Base-by-base conservation (phyloP, 2,329 filamentous ascomycete genomes). In the Nigrospora sphaerica region DNA sequence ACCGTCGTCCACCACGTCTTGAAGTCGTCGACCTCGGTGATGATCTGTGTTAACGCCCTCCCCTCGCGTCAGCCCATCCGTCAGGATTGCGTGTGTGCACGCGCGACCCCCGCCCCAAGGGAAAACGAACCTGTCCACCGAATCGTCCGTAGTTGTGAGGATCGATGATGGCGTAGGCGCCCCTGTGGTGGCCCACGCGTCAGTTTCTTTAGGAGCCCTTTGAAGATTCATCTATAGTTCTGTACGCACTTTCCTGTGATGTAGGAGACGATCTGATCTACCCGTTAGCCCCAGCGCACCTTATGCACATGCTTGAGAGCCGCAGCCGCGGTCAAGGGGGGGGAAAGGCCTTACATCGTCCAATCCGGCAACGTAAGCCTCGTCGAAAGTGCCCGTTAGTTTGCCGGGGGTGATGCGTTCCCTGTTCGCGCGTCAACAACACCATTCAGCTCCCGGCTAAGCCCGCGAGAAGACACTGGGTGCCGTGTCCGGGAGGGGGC, bases 71-170 rank as follows among this genome's bases (percentile, higher is more conserved):
- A 28, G 23, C 23, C 23, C 23, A 5, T 28, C 6, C 10, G 23
- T 10, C 23, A 9, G 23, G 23, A 28, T 28, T 7, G 7, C 19
- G 7, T 7, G 19, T 7, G 23, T 9, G 23, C 23, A 10, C 23
- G 23, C 23, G 23, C 23, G 4, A 2, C 23, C 4, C 23, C 7
- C 10, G n/a, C n/a, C n/a, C 7, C 2, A 7, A 2, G 23, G 23
- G 7, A 28, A 28, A 28, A 28, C 23, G 23, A 28, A 28, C 23
- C 23, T 63, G 60, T 52, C 60, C 64, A 60, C 75, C 72, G 61
- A 75, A 80, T 46, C 75, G 73, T 28, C 73, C 80, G 53, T 71
- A 83, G 70, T 83, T 83, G 62, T 84, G 81, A 5, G 80, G 77
- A 54, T 84, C 78, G 23, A 80, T 54, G 40, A 80, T 60, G 2